Percentiles rank a stretch among this genome's conserved stretches.
Conservation (phyloP, 2,329 filamentous ascomycete genomes). For the Scopulariopsis brevicaulis region DNA sequence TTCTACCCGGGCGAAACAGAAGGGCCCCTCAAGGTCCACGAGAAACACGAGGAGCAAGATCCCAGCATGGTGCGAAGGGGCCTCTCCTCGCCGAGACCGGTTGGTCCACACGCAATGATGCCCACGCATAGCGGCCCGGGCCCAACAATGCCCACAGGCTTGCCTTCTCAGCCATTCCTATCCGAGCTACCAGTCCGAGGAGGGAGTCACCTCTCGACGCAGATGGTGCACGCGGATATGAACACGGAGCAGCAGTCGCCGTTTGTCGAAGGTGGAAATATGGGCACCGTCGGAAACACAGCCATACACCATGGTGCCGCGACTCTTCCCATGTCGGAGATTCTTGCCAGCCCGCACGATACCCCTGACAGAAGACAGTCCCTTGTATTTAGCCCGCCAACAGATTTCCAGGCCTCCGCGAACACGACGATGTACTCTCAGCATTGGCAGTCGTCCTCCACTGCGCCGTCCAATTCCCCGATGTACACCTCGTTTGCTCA, state of each 20-base stretch:
- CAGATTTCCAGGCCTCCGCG: constrained; percentile 32
- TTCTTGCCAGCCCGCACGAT: constrained; percentile 32
- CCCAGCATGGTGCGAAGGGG: constrained; percentile 9
- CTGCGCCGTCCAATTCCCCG: constrained; percentile 25
- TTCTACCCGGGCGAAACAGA: constrained; percentile 36
- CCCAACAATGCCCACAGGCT: constrained; percentile 5
- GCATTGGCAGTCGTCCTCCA: constrained; percentile 31
- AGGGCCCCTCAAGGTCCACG: constrained; percentile 27
- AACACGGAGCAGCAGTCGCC: constrained; percentile 24
- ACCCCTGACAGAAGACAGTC: constrained; percentile 31
- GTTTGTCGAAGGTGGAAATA: constrained; percentile 24
- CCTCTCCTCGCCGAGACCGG: constrained; percentile 18
- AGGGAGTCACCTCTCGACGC: constrained; percentile 22
- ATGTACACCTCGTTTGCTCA: constrained; percentile 35
- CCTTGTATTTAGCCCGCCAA: constrained; percentile 24
- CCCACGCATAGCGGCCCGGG: constrained; percentile 6
- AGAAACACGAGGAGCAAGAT: constrained; percentile 23
- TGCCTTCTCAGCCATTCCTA: constrained; percentile 24
- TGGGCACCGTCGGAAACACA: constrained; percentile 21
- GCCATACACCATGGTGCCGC: constrained; percentile 20
- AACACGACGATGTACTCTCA: constrained; percentile 26
- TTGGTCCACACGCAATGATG: constrained; percentile 18
- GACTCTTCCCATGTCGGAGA: constrained; percentile 29
- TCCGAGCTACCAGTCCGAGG: constrained; percentile 31
- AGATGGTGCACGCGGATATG: constrained; percentile 30